These are phyloP conservation scores for Rhizophagus clarus DNA, from an alignment of 192 early-diverging fungal genomes.

Conservation along the genomic window DNA sequence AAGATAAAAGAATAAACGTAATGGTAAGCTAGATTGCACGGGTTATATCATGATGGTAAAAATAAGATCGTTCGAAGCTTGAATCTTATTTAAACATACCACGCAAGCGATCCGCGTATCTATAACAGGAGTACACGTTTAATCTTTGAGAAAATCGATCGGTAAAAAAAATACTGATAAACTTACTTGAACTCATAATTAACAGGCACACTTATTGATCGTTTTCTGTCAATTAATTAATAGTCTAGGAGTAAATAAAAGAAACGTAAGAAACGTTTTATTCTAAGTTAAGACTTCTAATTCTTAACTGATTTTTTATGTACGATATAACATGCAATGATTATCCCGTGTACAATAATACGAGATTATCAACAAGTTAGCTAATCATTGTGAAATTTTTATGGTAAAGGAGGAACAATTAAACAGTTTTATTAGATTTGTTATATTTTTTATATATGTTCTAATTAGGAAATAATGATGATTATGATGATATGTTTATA, in stretches of 20 bases:
- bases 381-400: no score
- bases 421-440: no score
- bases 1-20: neutral
- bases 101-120: conserved; percentile 53
- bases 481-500: neutral
- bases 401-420: no score
- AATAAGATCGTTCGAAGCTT: neutral
- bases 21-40: neutral
- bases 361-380: no score
- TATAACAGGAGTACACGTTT: conserved; percentile 3
- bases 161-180: neutral
- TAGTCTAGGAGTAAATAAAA: neutral
- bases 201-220: neutral
- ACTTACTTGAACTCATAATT: neutral
- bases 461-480: no score
- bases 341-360: no score
- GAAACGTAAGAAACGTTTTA: no score
- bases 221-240: neutral
- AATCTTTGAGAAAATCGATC: no score
- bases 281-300: no score
- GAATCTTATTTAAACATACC: conserved; percentile 34
- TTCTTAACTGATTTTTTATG: no score
- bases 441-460: no score
- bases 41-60: neutral
- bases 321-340: no score